phyloP scores from a whole-genome alignment of 495 filamentous ascomycete genomes.

The Entonaema liquescens region DNA sequence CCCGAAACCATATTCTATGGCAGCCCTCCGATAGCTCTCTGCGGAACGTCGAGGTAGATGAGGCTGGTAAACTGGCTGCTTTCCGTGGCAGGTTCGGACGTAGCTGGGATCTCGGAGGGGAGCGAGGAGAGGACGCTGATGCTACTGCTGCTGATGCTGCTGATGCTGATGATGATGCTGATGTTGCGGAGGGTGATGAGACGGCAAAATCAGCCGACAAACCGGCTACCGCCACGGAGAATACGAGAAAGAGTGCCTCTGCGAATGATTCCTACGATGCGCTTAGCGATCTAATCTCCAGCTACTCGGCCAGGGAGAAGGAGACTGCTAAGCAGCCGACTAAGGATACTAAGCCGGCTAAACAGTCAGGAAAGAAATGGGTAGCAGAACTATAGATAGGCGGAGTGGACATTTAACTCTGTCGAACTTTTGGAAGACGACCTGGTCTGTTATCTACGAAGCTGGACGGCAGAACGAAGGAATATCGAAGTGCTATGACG shows the following conservation, averaged over 20 bases:
- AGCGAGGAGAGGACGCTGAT: slow-evolving; percentile 34
- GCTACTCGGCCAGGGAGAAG: slow-evolving; percentile 59
- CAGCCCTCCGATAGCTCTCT: slow-evolving; percentile 82
- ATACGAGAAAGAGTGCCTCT: neutral
- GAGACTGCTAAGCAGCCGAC: slow-evolving; percentile 29
- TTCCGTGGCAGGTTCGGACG: slow-evolving; percentile 87
- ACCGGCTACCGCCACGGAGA: neutral
- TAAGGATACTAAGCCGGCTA: neutral
- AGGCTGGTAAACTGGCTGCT: slow-evolving; percentile 87
- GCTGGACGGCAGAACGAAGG: neutral
- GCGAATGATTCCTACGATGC: slow-evolving; percentile 53
- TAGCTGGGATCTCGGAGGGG: slow-evolving; percentile 74
- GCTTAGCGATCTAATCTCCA: slow-evolving; percentile 75
- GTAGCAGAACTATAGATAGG: neutral
- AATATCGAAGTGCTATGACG: neutral
- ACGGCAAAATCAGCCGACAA: too few species aligned
- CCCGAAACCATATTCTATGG: slow-evolving; percentile 87
- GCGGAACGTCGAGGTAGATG: slow-evolving; percentile 89
- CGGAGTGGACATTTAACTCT: too few species aligned
- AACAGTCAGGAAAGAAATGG: slow-evolving; percentile 28
- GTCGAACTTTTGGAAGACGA: neutral
- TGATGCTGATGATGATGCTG: neutral
- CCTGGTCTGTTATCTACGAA: slow-evolving; percentile 1
- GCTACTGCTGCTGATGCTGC: neutral
- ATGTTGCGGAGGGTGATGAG: neutral